Evolutionary conservation across 2,329 filamentous ascomycete species (phyloP), one percentile per base, ranked within the genome.

Genomic region (Dendryphion nanum): DNA sequence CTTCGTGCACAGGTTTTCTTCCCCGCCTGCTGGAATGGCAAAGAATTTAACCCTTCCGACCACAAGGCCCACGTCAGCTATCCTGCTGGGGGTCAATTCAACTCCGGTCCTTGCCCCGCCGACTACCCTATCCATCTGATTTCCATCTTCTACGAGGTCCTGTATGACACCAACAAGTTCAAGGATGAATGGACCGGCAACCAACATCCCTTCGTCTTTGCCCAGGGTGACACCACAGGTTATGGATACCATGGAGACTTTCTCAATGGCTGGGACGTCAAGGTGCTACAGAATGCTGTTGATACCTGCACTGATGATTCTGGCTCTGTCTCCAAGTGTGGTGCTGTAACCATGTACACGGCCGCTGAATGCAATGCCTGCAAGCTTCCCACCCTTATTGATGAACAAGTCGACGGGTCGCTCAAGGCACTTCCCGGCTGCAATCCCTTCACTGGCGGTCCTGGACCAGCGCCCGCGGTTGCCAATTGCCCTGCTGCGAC

Each of bases 191-290:
- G 59, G 60, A 40, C 51, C 13, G 50, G 52, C 18, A 69, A 75
- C 48, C 41, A 55, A 28, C 68, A 74, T 41, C 78, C 60, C 1
- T 70, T 74, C 42, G 79, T 87, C 37, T 77, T 86, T 30, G 71
- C 83, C 47, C 82, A 81, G 55, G 84, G 84, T 30, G 84, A 89
- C 40, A 70, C 74, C 15, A 86, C 85, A 8, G 85, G 85, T 39
- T 87, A 78, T 68, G 79, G 79, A 15, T 76, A 76, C 43, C 85
- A 89, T 64, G 83, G 75, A 33, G 85, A 89, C 63, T 89, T 89
- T 68, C 38, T 71, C 16, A 79, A 85, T 45, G 85, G 78, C 13
- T 89, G 86, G 86, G 79, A 89, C 49, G 72, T 77, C 44, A 62
- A 70, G 18, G 73, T 76, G 31, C 79, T 87, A 34, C 81, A 85